Percentiles rank a stretch among this genome's conserved stretches.
Evolutionary conservation across 1,284 basidiomycete species (phyloP).

Genomic region (Exsudoporus floridanus): DNA sequence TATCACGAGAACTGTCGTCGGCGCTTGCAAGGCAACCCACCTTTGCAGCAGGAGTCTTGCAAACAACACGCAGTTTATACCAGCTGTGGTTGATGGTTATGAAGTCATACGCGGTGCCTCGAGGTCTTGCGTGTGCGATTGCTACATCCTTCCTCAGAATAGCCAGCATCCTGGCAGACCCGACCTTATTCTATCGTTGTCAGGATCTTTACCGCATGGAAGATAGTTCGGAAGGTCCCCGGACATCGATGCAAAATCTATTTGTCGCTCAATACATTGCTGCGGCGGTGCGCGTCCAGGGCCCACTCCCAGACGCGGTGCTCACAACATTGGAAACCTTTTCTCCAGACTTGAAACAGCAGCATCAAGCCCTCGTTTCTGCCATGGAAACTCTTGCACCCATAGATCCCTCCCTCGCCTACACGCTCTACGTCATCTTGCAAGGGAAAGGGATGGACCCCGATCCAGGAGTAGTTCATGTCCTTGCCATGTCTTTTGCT

Average conservation of each 20-base stretch:
- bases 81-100: constrained; percentile 37
- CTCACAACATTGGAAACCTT: constrained; percentile 8
- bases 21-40: background rate
- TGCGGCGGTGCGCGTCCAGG: constrained; percentile 22
- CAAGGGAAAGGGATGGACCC: constrained; percentile 2
- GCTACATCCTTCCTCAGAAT: constrained; percentile 49
- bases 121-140: constrained; percentile 34
- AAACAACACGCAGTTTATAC: constrained; percentile 42
- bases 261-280: constrained; percentile 28
- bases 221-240: constrained; percentile 3
- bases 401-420: constrained; percentile 25
- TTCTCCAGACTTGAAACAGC: constrained; percentile 15
- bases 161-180: constrained; percentile 40
- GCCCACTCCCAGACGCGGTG: constrained; percentile 13
- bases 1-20: constrained; percentile 6
- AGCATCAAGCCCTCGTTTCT: constrained; percentile 8
- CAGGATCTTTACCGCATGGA: constrained; percentile 18
- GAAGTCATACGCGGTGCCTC: constrained; percentile 30
- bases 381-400: constrained; percentile 20
- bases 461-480: constrained; percentile 1
- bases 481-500: constrained; percentile 23
- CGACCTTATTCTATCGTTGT: constrained; percentile 36
- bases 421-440: constrained; percentile 11
- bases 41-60: constrained; percentile 22
- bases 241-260: constrained; percentile 4